phyloP scores from a whole-genome alignment of 108 stramenopile genomes.

The Conticribra weissflogii region DNA sequence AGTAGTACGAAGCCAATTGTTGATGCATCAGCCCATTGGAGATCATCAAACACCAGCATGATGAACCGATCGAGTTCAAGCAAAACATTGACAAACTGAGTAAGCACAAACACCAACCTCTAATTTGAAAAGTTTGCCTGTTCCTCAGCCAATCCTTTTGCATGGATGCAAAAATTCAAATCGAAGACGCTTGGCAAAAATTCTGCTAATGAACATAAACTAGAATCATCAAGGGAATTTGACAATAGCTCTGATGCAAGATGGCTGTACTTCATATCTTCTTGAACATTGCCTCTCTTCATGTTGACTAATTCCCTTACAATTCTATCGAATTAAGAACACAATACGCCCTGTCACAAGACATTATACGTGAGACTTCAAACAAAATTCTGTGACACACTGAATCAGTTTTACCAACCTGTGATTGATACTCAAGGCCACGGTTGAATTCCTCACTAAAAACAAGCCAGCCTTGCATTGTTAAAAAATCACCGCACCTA shows the following conservation, averaged over 20 bases:
- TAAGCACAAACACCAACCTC: constrained; percentile 5
- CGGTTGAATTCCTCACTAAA: constrained; percentile 9
- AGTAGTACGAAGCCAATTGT: constrained; percentile 2
- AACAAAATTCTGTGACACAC: no score
- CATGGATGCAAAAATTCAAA: background rate
- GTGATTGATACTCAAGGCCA: background rate
- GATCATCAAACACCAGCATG: constrained; percentile 8
- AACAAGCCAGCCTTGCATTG: constrained; percentile 7
- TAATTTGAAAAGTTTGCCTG: background rate
- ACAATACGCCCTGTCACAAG: no score
- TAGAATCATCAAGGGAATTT: no score
- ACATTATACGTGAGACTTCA: no score
- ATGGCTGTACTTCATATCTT: no score
- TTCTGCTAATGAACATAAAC: no score
- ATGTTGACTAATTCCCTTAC: no score
- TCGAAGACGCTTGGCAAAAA: background rate
- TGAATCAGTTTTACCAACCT: background rate
- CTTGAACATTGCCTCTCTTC: no score
- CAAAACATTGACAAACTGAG: background rate
- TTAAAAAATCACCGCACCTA: background rate
- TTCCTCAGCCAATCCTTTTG: background rate
- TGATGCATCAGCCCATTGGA: constrained; percentile 14
- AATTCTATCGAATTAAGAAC: no score
- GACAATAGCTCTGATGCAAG: no score
- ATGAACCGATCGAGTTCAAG: constrained; percentile 1